Evolutionary conservation across 371 early-diverging fungal genomes (phyloP), one percentile per base, ranked within the genome.

Genomic region (Mortierella sp.): DNA sequence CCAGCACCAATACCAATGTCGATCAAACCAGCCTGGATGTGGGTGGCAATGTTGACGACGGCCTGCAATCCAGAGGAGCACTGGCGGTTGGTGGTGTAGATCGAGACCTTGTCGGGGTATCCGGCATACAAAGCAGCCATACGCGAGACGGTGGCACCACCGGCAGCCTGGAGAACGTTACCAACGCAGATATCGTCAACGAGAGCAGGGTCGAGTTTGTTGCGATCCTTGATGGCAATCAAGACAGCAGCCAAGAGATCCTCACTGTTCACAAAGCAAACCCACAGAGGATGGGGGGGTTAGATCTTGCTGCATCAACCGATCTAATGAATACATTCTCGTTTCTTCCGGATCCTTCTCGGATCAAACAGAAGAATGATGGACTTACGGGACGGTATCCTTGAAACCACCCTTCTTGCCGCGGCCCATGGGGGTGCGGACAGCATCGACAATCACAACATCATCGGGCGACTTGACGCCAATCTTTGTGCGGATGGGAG

Each of bases 11-110:
- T 95, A 80, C 99, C 99, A 56, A 96, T 84, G 74, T 96, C 95
- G 71, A 98, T 96, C 85, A 88, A 83, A 74, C 96, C 98, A 39
- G 91, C 78, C 82, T 91, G 92, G 80, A 99, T 98, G 59, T 94
- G 94, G 68, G 89, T 82, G 49, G 96, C 98, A 53, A 98, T 91
- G 81, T 87, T 90, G 61, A 91, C 95, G 58, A 95, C 90, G 28
- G 98, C 96, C 81, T 98, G 96, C 54, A 99, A 89, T 72, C 99
- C 98, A 66, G 93, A 93, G 52, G 96, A 97, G 88, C 98, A 99
- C 84, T 96, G 96, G 50, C 98, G 92, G 90, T 99, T 99, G 80
- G 95, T 89, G 57, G 97, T 95, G 76, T 87, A 88, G 62, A 95
- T 84, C 50, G 94, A 86, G 52, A 93, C 87, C 38, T 87, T 84